Percentiles rank a stretch among this genome's conserved stretches.
Conservation (phyloP, 2,329 filamentous ascomycete genomes). For the Botryosphaeria dothidea region DNA sequence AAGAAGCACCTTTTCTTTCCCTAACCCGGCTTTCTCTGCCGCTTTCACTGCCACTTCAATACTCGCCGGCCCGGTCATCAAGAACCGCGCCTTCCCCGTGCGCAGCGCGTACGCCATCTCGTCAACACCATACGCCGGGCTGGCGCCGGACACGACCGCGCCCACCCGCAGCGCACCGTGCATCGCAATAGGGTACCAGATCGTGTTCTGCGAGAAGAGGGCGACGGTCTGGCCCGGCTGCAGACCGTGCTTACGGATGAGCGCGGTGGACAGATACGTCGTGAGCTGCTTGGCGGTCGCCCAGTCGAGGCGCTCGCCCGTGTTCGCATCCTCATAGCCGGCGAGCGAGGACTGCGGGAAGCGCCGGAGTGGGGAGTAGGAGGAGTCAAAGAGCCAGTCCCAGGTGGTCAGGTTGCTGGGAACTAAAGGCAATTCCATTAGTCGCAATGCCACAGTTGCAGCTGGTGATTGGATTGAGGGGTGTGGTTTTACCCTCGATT, state of each 20-base stretch:
- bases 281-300: conserved; percentile 58
- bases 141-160: conserved; percentile 62
- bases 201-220: conserved; percentile 64
- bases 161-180: conserved; percentile 55
- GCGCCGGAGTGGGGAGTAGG: conserved; percentile 51
- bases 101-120: conserved; percentile 68
- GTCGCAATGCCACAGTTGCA: too few relatives aligned
- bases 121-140: conserved; percentile 66
- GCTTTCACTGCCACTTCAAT: conserved; percentile 58
- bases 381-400: conserved; percentile 63
- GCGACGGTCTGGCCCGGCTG: conserved; percentile 57
- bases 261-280: conserved; percentile 61
- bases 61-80: conserved; percentile 58
- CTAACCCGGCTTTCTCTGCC: conserved; percentile 56
- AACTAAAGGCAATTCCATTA: too few relatives aligned
- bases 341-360: conserved; percentile 43
- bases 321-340: conserved; percentile 60
- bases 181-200: conserved; percentile 68
- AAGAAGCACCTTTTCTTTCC: conserved; percentile 55
- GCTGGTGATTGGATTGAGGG: conserved; percentile 21
- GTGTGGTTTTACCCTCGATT: conserved; percentile 37
- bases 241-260: conserved; percentile 58
- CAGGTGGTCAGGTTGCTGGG: conserved; percentile 58
- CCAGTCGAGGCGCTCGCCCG: conserved; percentile 60
- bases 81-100: conserved; percentile 57